A percentile compares a stretch with the other conserved stretches of the same genome.
These are phyloP conservation scores for Russula foetens DNA, from an alignment of 768 basidiomycete genomes.

Conservation along the genomic window DNA sequence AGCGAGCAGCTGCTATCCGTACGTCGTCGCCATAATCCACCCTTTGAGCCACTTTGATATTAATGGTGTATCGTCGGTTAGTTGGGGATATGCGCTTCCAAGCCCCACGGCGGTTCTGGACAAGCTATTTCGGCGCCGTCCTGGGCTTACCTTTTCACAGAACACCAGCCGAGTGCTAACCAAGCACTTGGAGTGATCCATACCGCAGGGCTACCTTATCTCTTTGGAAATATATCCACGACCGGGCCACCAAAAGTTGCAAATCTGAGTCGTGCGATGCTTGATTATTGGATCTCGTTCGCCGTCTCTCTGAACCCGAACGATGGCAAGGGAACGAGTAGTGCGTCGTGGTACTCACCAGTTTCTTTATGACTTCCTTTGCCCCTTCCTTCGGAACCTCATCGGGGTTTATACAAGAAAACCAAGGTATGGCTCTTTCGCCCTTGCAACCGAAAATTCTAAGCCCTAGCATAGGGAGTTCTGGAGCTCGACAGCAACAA, in stretches of 20 bases:
- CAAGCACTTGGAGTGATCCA: constrained; percentile 19
- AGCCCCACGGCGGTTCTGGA: constrained; percentile 33
- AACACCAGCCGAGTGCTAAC: constrained; percentile 24
- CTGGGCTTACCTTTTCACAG: constrained; percentile 38
- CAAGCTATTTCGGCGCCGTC: constrained; percentile 33
- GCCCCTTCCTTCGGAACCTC: neutral
- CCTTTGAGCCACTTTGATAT: neutral
- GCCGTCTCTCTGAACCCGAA: constrained; percentile 28
- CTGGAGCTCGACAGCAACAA: neutral
- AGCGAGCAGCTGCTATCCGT: constrained; percentile 31
- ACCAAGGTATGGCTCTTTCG: neutral
- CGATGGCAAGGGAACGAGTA: too few relatives aligned
- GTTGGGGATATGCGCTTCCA: constrained; percentile 35
- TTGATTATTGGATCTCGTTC: constrained; percentile 43
- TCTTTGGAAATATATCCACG: constrained; percentile 8
- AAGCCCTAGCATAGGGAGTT: neutral
- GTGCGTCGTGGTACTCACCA: constrained; percentile 21
- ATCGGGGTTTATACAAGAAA: neutral
- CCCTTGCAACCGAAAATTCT: neutral
- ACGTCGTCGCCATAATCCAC: neutral
- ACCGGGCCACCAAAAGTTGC: constrained; percentile 1
- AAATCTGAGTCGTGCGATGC: constrained; percentile 30
- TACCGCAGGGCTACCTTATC: constrained; percentile 20
- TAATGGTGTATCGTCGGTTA: neutral
- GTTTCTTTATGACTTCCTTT: neutral